Percentiles rank a stretch among this genome's conserved stretches.
These are phyloP conservation scores for Ephemerocybe angulata DNA, from an alignment of 768 basidiomycete species.

Conservation along the genomic window DNA sequence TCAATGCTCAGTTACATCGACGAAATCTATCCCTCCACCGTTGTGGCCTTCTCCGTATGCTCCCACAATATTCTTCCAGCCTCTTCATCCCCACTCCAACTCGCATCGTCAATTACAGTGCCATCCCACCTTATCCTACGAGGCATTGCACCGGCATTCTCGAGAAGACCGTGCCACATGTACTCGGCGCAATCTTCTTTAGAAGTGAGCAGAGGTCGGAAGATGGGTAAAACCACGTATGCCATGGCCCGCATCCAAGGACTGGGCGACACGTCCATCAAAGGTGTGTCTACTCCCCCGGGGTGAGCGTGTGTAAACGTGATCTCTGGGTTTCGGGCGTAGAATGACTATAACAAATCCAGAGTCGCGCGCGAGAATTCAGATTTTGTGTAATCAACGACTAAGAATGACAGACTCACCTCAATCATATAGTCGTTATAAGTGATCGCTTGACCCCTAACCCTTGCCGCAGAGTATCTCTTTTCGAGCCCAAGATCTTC, in stretches of 20 bases:
- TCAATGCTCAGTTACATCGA: too few relatives aligned
- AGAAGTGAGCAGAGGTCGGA: constrained; percentile 22
- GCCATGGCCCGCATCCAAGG: constrained; percentile 18
- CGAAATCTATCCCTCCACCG: too few relatives aligned
- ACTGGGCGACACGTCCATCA: constrained; percentile 26
- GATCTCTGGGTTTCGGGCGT: constrained; percentile 30
- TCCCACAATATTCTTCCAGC: too few relatives aligned
- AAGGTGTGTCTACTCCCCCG: constrained; percentile 34
- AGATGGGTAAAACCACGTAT: constrained; percentile 16
- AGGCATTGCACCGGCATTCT: too few relatives aligned
- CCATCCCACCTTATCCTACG: too few relatives aligned
- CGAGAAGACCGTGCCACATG: constrained; percentile 32
- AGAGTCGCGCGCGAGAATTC: background rate
- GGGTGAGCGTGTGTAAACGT: constrained; percentile 39
- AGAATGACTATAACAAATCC: constrained; percentile 27
- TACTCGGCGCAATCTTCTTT: constrained; percentile 31
- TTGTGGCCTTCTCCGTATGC: too few relatives aligned
- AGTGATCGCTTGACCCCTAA: constrained; percentile 28
- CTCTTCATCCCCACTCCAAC: too few relatives aligned
- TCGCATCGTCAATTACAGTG: too few relatives aligned
- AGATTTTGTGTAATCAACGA: background rate
- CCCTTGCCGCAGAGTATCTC: constrained; percentile 29
- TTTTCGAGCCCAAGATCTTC: constrained; percentile 48
- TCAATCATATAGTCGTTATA: constrained; percentile 50
- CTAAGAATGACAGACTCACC: constrained; percentile 22